A percentile compares a stretch with the other conserved stretches of the same genome.
These are phyloP conservation scores for Botryotinia narcissicola DNA, from an alignment of 2,329 filamentous ascomycete species.

Conservation along the genomic window DNA sequence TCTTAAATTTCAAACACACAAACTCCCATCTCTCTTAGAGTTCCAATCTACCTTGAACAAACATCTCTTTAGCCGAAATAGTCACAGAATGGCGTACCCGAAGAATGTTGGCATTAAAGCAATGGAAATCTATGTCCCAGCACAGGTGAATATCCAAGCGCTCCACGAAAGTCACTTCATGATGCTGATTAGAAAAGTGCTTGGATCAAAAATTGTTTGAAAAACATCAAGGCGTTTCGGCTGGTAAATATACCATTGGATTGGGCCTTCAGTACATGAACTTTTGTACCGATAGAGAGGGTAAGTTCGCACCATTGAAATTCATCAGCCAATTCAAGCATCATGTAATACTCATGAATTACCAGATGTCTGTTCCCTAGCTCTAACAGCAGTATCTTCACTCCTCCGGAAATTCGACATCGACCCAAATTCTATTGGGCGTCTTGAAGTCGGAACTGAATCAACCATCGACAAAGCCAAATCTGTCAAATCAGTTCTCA, in stretches of 20 bases:
- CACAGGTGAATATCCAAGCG: conserved; percentile 59
- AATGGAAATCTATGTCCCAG: conserved; percentile 86
- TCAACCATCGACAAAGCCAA: conserved; percentile 87
- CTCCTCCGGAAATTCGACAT: conserved; percentile 81
- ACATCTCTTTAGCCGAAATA: neutral
- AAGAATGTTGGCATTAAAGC: conserved; percentile 90
- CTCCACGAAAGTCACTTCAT: neutral
- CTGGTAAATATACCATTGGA: conserved; percentile 87
- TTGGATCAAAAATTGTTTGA: conserved; percentile 80
- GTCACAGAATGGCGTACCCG: conserved; percentile 52
- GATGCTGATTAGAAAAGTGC: conserved; percentile 52
- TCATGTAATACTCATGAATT: neutral
- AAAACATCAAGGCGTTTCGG: conserved; percentile 78
- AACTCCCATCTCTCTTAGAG: neutral
- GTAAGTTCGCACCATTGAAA: conserved; percentile 46
- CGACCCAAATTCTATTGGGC: conserved; percentile 73
- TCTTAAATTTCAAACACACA: neutral
- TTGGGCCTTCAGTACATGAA: conserved; percentile 88
- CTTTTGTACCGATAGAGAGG: conserved; percentile 87
- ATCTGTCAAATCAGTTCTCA: conserved; percentile 83
- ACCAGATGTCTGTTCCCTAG: conserved; percentile 86
- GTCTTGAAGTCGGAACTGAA: conserved; percentile 82
- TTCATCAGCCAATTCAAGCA: neutral
- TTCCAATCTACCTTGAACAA: neutral
- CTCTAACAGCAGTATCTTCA: conserved; percentile 73